Conservation (phyloP, 129 eudicot genomes). For the Glebionis coronaria region DNA sequence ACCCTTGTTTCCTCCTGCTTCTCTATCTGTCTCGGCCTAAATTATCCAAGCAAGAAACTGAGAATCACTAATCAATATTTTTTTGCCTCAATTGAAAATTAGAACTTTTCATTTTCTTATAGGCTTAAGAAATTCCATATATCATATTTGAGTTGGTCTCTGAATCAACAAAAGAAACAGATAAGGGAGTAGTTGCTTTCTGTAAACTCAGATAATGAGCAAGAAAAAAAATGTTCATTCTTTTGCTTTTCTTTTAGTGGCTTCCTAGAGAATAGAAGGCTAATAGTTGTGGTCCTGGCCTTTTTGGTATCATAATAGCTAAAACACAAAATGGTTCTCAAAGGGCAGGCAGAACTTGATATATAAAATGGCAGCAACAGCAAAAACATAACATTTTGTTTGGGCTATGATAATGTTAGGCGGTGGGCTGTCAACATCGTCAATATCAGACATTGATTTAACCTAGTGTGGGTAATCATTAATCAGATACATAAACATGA, state of each 20-base stretch:
- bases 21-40: constrained; percentile 91
- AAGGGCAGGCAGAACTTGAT: not conserved
- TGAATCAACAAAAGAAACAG: constrained; percentile 1
- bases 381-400: constrained; percentile 1
- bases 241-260: constrained; percentile 16
- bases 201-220: constrained; percentile 1
- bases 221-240: not conserved
- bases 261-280: not conserved
- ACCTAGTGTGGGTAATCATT: no score
- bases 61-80: constrained; percentile 16
- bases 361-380: not conserved
- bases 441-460: no score
- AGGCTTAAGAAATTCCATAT: constrained; percentile 1
- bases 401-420: not conserved
- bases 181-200: not conserved
- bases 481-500: no score
- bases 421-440: no score
- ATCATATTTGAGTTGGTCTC: not conserved
- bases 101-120: constrained; percentile 2
- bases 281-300: constrained; percentile 1
- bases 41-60: constrained; percentile 17
- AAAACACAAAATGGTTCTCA: constrained; percentile 1
- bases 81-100: constrained; percentile 2
- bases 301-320: not conserved
- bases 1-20: constrained; percentile 96